A percentile compares a stretch with the other conserved stretches of the same genome.
Evolutionary conservation across 805 yeast species (phyloP).

Genomic region (Candida maltosa): DNA sequence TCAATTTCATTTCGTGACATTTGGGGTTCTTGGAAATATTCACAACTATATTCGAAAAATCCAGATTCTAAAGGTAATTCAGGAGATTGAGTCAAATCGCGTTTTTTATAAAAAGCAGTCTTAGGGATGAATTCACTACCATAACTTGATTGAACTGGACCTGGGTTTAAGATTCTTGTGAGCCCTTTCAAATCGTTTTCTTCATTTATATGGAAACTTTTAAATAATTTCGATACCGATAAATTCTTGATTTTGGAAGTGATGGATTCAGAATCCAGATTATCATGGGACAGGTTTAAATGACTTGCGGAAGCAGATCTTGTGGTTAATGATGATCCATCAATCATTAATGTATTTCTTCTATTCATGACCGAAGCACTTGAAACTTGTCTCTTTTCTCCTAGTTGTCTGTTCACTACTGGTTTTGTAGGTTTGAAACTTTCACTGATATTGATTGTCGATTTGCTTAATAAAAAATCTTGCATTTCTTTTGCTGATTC

Average conservation of each 20-base stretch:
- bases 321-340: conserved; percentile 23
- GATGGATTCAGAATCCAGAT: conserved; percentile 24
- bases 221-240: conserved; percentile 32
- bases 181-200: conserved; percentile 38
- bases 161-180: conserved; percentile 32
- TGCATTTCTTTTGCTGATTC: conserved; percentile 67
- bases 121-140: conserved; percentile 50
- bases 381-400: conserved; percentile 15
- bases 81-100: conserved; percentile 34
- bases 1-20: conserved; percentile 81
- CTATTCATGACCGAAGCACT: conserved; percentile 19
- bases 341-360: conserved; percentile 23
- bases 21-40: conserved; percentile 95
- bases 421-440: conserved; percentile 39
- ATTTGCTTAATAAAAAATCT: conserved; percentile 53
- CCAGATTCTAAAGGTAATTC: conserved; percentile 56
- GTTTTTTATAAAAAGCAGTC: conserved; percentile 50
- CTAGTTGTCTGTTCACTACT: conserved; percentile 28
- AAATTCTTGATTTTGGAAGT: conserved; percentile 30
- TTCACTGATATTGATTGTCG: conserved; percentile 36
- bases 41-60: conserved; percentile 74
- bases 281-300: conserved; percentile 10
- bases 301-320: conserved; percentile 26
- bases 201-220: conserved; percentile 36
- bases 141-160: conserved; percentile 33